phyloP scores from a whole-genome alignment of 2,329 filamentous ascomycete species.

The Apiospora marii region DNA sequence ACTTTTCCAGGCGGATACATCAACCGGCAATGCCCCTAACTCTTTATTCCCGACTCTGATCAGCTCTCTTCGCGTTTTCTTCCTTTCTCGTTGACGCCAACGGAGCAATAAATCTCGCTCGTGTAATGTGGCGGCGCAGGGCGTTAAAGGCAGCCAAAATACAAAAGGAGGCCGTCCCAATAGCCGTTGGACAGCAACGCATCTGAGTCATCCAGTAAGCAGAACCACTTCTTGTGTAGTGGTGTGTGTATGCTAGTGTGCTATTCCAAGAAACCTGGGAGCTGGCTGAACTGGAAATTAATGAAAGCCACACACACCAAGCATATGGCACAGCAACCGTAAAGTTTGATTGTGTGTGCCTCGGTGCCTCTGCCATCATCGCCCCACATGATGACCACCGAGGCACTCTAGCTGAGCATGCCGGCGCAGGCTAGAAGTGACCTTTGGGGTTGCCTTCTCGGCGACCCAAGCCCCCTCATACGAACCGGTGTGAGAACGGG shows the following conservation, averaged over 20 bases:
- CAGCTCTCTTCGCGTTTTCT: not conserved
- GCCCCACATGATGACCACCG: not conserved
- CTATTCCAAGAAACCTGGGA: slow-evolving; percentile 9
- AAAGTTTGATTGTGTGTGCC: slow-evolving; percentile 8
- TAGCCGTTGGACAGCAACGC: not conserved
- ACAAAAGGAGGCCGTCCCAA: not conserved
- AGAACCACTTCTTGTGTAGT: not conserved
- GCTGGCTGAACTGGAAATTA: slow-evolving; percentile 9
- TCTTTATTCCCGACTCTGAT: not conserved
- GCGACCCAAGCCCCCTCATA: not conserved
- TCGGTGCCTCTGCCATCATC: slow-evolving; percentile 4
- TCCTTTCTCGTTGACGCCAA: not conserved
- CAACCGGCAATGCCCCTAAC: not conserved
- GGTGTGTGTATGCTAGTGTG: not conserved
- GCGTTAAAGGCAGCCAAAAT: not conserved
- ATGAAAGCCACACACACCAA: slow-evolving; percentile 9
- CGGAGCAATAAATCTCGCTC: not conserved
- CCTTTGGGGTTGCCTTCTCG: not conserved
- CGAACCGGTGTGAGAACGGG: slow-evolving; percentile 10
- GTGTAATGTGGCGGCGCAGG: not conserved
- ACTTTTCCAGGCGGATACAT: not conserved
- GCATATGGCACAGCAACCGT: slow-evolving; percentile 1
- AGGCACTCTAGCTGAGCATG: not conserved
- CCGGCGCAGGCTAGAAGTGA: not conserved
- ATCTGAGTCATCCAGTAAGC: not conserved